These are phyloP conservation scores for Glycine latifolia DNA, from an alignment of 306 rosid genomes.

Conservation along the genomic window DNA sequence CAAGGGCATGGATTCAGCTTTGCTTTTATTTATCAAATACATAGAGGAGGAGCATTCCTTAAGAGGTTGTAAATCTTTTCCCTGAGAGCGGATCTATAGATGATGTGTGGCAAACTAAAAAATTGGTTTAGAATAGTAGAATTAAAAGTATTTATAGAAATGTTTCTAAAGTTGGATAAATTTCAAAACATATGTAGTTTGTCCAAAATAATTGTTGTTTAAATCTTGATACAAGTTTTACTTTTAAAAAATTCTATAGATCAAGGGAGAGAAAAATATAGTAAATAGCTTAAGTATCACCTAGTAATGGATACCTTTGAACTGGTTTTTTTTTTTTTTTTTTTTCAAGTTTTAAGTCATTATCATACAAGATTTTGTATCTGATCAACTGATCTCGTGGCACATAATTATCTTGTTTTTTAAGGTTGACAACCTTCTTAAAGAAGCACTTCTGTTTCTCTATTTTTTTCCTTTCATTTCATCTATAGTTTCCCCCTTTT, in stretches of 20 bases:
- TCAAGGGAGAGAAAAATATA: not conserved
- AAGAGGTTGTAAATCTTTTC: conserved; percentile 68
- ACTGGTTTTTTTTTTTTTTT: not conserved
- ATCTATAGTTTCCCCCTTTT: not conserved
- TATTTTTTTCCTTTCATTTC: not conserved
- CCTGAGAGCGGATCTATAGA: conserved; percentile 4
- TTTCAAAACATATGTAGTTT: conserved; percentile 8
- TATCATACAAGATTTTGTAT: not conserved
- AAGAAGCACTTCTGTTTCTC: not conserved
- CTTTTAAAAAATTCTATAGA: not conserved
- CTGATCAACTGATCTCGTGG: conserved; percentile 1
- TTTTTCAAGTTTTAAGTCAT: not conserved
- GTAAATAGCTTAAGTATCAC: conserved; percentile 9
- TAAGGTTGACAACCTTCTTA: not conserved
- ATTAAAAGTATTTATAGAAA: conserved; percentile 26
- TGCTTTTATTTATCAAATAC: conserved; percentile 74
- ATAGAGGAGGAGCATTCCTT: conserved; percentile 81
- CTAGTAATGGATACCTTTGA: conserved; percentile 9
- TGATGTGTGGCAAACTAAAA: conserved; percentile 15
- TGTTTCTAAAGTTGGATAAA: not conserved
- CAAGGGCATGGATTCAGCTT: conserved; percentile 79
- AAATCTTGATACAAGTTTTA: not conserved
- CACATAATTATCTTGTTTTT: conserved; percentile 27
- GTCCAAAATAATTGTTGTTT: conserved; percentile 20
- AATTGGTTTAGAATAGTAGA: conserved; percentile 19